Percentiles rank a stretch among this genome's conserved stretches.
These are phyloP conservation scores for Tanacetum coccineum DNA, from an alignment of 129 eudicot genomes.

Conservation along the genomic window DNA sequence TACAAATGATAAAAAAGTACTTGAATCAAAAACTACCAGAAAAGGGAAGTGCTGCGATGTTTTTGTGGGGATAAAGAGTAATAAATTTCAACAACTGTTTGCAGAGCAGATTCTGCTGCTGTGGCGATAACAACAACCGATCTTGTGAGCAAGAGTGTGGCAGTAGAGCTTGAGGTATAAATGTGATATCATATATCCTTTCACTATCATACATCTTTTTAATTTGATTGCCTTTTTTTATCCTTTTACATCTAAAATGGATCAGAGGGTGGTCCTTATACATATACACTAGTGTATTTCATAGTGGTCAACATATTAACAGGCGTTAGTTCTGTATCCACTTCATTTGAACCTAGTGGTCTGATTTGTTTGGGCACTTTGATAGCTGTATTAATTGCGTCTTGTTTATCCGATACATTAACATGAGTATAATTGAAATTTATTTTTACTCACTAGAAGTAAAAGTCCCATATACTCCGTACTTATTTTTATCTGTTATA, in stretches of 20 bases:
- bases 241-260: too few species aligned
- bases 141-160: conserved; percentile 97
- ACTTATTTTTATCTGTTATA: conserved; percentile 2
- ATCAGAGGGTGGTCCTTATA: too few species aligned
- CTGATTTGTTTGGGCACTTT: not conserved
- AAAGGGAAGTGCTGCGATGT: not conserved
- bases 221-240: too few species aligned
- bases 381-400: not conserved
- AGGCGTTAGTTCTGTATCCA: not conserved
- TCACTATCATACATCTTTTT: not conserved
- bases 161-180: conserved; percentile 75
- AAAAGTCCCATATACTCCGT: not conserved
- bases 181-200: not conserved
- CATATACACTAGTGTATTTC: too few species aligned
- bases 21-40: not conserved
- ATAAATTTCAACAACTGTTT: conserved; percentile 17
- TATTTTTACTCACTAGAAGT: not conserved
- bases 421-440: not conserved
- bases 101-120: conserved; percentile 93
- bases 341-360: not conserved
- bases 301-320: too few species aligned
- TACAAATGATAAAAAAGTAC: not conserved
- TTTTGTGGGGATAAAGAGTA: not conserved
- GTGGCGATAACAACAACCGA: conserved; percentile 98
- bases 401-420: too few species aligned